These are phyloP conservation scores for Scheffersomyces lignosus DNA, from an alignment of 805 yeast species.

Conservation along the genomic window DNA sequence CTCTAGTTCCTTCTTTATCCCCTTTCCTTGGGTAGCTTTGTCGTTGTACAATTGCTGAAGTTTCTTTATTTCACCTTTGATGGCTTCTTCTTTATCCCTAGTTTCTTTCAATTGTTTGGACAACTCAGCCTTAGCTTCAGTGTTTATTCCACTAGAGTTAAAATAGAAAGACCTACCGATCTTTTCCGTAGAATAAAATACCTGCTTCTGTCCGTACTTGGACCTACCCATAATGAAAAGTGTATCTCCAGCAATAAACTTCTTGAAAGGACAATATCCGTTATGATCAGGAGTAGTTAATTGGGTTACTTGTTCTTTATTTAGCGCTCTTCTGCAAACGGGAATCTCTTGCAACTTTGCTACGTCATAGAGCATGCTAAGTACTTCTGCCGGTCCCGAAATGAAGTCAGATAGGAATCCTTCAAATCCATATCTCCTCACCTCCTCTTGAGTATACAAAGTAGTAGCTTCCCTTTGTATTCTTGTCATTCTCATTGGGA, in stretches of 20 bases:
- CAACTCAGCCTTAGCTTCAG: slow-evolving; percentile 19
- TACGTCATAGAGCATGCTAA: slow-evolving; percentile 66
- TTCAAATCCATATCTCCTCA: slow-evolving; percentile 66
- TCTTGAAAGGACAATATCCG: slow-evolving; percentile 50
- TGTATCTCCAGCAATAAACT: slow-evolving; percentile 60
- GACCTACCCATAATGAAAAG: slow-evolving; percentile 56
- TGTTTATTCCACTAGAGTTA: slow-evolving; percentile 33
- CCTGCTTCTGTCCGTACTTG: slow-evolving; percentile 60
- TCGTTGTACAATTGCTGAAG: no score
- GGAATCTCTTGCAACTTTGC: slow-evolving; percentile 58
- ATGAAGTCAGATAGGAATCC: slow-evolving; percentile 74
- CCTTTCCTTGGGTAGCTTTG: slow-evolving; percentile 7
- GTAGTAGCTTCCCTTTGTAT: slow-evolving; percentile 16
- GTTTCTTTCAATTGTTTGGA: slow-evolving; percentile 12
- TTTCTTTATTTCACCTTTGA: slow-evolving; percentile 10
- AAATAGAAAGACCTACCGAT: slow-evolving; percentile 27
- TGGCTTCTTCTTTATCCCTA: background rate
- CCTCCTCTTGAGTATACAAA: slow-evolving; percentile 24
- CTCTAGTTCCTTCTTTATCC: background rate
- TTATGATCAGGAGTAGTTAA: slow-evolving; percentile 32
- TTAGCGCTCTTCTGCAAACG: slow-evolving; percentile 49
- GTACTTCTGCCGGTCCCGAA: slow-evolving; percentile 69
- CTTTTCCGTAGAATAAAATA: slow-evolving; percentile 42
- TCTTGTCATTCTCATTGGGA: slow-evolving; percentile 55
- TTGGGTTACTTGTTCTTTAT: slow-evolving; percentile 36